These are phyloP conservation scores for Ganoderma leucocontextum DNA, from an alignment of 1,284 basidiomycete genomes.

Conservation along the genomic window DNA sequence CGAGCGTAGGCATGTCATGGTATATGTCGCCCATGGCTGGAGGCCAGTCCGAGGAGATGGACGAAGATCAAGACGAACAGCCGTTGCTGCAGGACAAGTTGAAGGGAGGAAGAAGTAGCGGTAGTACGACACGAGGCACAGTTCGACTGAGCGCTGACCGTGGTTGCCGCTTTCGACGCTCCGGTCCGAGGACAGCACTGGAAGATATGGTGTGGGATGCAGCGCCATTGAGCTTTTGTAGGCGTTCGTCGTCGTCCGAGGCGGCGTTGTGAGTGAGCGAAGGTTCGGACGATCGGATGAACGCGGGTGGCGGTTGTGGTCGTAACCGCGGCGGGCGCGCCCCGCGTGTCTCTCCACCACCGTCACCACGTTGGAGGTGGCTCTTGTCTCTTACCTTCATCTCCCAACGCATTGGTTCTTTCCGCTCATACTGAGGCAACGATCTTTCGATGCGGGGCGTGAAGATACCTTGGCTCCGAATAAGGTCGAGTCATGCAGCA, in stretches of 20 bases:
- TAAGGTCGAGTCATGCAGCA: conserved; percentile 12
- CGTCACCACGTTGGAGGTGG: conserved; percentile 23
- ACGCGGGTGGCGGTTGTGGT: not conserved
- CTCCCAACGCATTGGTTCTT: not conserved
- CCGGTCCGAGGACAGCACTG: conserved; percentile 15
- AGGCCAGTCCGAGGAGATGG: conserved; percentile 20
- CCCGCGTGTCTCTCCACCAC: conserved; percentile 16
- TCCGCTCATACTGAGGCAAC: not conserved
- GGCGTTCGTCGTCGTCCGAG: conserved; percentile 9
- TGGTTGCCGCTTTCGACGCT: conserved; percentile 17
- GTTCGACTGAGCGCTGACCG: conserved; percentile 20
- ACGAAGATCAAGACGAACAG: conserved; percentile 26
- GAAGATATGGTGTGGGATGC: not conserved
- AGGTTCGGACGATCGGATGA: conserved; percentile 2
- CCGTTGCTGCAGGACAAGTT: not conserved
- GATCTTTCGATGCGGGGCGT: not conserved
- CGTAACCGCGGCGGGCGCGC: conserved; percentile 1
- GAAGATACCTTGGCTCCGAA: not conserved
- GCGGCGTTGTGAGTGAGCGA: not conserved
- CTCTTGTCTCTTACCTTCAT: not conserved
- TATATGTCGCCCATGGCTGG: conserved; percentile 24
- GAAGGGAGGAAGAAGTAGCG: conserved; percentile 6
- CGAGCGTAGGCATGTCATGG: conserved; percentile 27
- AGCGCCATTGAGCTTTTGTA: not conserved
- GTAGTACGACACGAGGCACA: conserved; percentile 26